These are phyloP conservation scores for Cordyceps cateniannulata DNA, from an alignment of 2,329 filamentous ascomycete species.

Conservation along the genomic window DNA sequence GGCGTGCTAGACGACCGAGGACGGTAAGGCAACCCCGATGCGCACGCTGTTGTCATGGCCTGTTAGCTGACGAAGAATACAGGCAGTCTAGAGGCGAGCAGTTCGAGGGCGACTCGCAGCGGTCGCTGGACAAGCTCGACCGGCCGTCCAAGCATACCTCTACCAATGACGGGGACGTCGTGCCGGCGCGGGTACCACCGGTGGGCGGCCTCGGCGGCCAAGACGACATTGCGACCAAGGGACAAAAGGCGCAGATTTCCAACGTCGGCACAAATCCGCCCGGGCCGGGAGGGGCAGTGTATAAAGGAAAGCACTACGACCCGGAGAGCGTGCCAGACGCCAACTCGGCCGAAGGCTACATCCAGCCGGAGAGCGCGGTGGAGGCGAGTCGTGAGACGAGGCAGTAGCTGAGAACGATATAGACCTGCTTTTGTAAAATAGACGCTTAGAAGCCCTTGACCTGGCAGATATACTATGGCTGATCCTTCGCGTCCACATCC, in stretches of 20 bases:
- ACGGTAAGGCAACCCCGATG: conserved; percentile 30
- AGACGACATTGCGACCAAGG: conserved; percentile 27
- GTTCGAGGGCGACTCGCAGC: conserved; percentile 35
- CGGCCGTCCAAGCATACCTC: conserved; percentile 18
- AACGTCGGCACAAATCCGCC: conserved; percentile 32
- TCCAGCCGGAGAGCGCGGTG: conserved; percentile 35
- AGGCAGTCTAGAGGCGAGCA: conserved; percentile 39
- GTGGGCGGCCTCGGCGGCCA: conserved; percentile 19
- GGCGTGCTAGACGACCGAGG: conserved; percentile 38
- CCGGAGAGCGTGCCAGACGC: conserved; percentile 36
- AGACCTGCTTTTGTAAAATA: neutral
- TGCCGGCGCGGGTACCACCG: conserved; percentile 19
- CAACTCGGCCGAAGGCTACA: conserved; percentile 34
- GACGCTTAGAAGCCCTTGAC: too few relatives aligned
- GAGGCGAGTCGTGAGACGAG: conserved; percentile 24
- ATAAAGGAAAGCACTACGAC: conserved; percentile 33
- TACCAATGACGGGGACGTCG: conserved; percentile 31
- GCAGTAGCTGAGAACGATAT: neutral
- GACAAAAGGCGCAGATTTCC: conserved; percentile 29
- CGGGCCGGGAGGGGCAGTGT: conserved; percentile 31
- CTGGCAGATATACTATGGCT: neutral
- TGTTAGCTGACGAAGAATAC: too few relatives aligned
- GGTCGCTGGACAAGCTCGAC: conserved; percentile 34
- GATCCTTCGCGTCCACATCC: too few relatives aligned
- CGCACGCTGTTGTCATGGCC: too few relatives aligned